Evolutionary conservation across 805 yeast genomes (phyloP).

Genomic region (Nakazawaea ambrosiae): DNA sequence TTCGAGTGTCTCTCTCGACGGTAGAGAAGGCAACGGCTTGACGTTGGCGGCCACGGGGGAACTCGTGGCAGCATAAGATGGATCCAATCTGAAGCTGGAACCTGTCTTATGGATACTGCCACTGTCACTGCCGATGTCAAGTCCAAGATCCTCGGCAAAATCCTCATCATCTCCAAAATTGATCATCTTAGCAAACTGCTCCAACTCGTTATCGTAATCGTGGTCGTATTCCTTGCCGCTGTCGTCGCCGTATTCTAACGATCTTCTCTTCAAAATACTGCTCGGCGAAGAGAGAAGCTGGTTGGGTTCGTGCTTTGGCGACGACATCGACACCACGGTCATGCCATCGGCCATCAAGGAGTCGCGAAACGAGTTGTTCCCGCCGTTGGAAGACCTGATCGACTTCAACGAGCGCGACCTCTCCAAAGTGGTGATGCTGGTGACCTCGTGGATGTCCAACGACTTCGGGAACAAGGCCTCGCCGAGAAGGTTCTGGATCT

Average conservation of each 20-base stretch:
- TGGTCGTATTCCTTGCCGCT: too few relatives aligned
- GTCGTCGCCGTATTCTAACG: constrained; percentile 25
- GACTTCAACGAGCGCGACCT: constrained; percentile 57
- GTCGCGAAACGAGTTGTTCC: constrained; percentile 14
- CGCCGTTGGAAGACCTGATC: constrained; percentile 18
- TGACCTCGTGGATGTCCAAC: constrained; percentile 60
- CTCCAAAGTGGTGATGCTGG: constrained; percentile 66
- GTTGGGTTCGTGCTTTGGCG: constrained; percentile 6
- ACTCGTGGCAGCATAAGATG: too few relatives aligned
- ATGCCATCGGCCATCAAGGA: constrained; percentile 35
- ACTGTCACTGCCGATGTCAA: neutral
- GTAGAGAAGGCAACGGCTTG: constrained; percentile 1
- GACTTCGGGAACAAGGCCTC: constrained; percentile 69
- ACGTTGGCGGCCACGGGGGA: too few relatives aligned
- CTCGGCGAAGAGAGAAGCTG: constrained; percentile 25
- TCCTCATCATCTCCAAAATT: constrained; percentile 34
- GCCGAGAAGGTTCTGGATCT: constrained; percentile 29
- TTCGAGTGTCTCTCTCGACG: neutral
- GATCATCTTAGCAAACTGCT: constrained; percentile 38
- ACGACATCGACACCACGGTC: constrained; percentile 30
- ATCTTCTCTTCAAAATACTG: constrained; percentile 26
- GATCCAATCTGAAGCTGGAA: too few relatives aligned
- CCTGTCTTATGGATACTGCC: too few relatives aligned
- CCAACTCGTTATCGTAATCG: constrained; percentile 30
- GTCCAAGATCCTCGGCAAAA: neutral